Percentiles rank a stretch among this genome's conserved stretches.
phyloP scores from a whole-genome alignment of 805 yeast genomes.

The Wickerhamiella lipophila region DNA sequence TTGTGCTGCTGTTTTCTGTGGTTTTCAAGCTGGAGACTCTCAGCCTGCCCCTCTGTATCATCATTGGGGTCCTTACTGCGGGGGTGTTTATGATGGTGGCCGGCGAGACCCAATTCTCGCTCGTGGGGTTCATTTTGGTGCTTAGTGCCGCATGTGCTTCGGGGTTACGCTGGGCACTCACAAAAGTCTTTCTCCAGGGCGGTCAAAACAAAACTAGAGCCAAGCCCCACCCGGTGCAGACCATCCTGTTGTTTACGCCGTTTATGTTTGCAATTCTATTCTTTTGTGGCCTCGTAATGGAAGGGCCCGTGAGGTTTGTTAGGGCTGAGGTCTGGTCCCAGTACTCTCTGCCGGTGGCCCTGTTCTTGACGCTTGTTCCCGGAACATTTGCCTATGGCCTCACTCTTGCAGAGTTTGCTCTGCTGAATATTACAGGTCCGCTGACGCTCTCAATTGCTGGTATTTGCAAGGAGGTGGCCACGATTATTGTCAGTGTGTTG shows the following conservation, averaged over 20 bases:
- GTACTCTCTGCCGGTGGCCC: constrained; percentile 45
- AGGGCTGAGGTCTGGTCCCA: constrained; percentile 49
- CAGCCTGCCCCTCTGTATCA: constrained; percentile 50
- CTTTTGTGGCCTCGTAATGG: constrained; percentile 50
- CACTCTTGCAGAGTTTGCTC: constrained; percentile 71
- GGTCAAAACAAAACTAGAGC: constrained; percentile 24
- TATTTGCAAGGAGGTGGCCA: constrained; percentile 78
- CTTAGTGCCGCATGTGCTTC: constrained; percentile 66
- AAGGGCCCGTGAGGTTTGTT: constrained; percentile 48
- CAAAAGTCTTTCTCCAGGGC: constrained; percentile 63
- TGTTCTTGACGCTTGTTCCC: constrained; percentile 55
- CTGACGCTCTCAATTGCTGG: constrained; percentile 84
- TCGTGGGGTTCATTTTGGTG: constrained; percentile 60
- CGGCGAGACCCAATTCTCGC: constrained; percentile 28
- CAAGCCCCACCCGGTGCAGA: constrained; percentile 55
- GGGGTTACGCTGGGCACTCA: constrained; percentile 90
- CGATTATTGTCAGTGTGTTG: constrained; percentile 55
- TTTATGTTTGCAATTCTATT: constrained; percentile 58
- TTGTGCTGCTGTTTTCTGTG: constrained; percentile 81
- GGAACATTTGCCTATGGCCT: constrained; percentile 79
- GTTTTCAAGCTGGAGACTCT: constrained; percentile 65
- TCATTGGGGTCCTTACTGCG: constrained; percentile 64
- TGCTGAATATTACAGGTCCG: constrained; percentile 69
- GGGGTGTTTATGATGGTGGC: constrained; percentile 84
- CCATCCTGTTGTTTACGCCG: constrained; percentile 77